Conservation (phyloP, 2,329 filamentous ascomycete genomes). For the Fusarium foetens region DNA sequence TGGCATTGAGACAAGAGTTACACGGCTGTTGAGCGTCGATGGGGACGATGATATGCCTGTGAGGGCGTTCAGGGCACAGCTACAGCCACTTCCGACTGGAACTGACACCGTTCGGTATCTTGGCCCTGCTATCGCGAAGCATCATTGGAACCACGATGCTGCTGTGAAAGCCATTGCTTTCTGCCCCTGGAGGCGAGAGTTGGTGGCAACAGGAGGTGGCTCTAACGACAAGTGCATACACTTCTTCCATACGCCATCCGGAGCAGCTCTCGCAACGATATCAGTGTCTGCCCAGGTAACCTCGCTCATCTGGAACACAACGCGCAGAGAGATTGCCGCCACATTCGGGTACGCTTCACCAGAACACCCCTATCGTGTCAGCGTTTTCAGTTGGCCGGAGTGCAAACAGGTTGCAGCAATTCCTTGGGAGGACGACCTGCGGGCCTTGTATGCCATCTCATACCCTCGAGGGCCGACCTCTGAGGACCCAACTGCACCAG, state of each 20-base stretch:
- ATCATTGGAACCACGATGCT: conserved; percentile 82
- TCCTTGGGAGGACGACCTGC: conserved; percentile 81
- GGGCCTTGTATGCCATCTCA: conserved; percentile 87
- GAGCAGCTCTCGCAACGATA: conserved; percentile 87
- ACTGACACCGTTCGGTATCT: conserved; percentile 59
- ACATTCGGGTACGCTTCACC: conserved; percentile 95
- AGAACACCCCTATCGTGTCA: conserved; percentile 88
- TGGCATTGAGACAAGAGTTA: conserved; percentile 26
- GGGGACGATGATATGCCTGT: background rate
- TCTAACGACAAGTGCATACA: conserved; percentile 96
- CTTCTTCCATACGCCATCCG: conserved; percentile 90
- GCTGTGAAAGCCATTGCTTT: conserved; percentile 98
- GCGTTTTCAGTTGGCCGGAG: conserved; percentile 93
- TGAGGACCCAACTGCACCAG: conserved; percentile 38
- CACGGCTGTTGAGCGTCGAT: background rate
- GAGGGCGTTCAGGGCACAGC: conserved; percentile 36
- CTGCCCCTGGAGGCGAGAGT: conserved; percentile 89
- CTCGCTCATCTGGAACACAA: conserved; percentile 88
- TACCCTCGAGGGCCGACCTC: conserved; percentile 69
- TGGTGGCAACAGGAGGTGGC: conserved; percentile 91
- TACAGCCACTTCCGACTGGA: conserved; percentile 45
- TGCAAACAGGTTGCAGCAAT: conserved; percentile 87
- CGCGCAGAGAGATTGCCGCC: conserved; percentile 85
- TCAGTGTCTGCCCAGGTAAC: conserved; percentile 94
- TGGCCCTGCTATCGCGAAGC: conserved; percentile 67